A percentile compares a stretch with the other conserved stretches of the same genome.
These are phyloP conservation scores for Linderniella brevidens DNA, from an alignment of 257 asterid genomes.

Conservation along the genomic window DNA sequence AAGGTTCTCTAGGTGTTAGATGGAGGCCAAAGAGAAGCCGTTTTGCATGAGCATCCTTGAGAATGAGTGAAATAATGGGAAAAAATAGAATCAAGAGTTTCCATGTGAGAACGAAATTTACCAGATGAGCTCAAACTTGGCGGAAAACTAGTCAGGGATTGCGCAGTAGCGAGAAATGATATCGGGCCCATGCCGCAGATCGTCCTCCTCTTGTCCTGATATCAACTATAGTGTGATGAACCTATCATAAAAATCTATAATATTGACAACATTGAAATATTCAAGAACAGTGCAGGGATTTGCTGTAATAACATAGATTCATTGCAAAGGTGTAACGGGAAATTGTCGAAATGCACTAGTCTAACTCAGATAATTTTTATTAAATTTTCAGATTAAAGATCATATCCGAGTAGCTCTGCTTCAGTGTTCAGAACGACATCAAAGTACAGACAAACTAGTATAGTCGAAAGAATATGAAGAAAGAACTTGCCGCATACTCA, in stretches of 20 bases:
- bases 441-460: constrained; percentile 8
- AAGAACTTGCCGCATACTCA: constrained; percentile 57
- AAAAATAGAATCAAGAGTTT: background rate
- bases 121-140: constrained; percentile 86
- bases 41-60: no score
- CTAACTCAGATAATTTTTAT: no score
- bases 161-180: constrained; percentile 74
- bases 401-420: no score
- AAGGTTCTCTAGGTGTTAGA: constrained; percentile 14
- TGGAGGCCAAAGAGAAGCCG: constrained; percentile 7
- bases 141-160: constrained; percentile 69
- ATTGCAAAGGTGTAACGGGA: no score
- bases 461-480: constrained; percentile 6
- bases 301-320: no score
- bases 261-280: no score
- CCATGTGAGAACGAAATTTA: constrained; percentile 11
- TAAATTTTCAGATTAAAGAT: no score
- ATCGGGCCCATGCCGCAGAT: constrained; percentile 79
- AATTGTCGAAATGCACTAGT: no score
- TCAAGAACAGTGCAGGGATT: no score
- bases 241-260: background rate
- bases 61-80: background rate
- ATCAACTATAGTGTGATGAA: constrained; percentile 12
- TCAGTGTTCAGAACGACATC: background rate
- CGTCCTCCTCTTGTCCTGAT: constrained; percentile 40